Percentiles rank a stretch among this genome's conserved stretches.
Evolutionary conservation across 2,329 filamentous ascomycete genomes (phyloP).

Genomic region (Claviceps africana): DNA sequence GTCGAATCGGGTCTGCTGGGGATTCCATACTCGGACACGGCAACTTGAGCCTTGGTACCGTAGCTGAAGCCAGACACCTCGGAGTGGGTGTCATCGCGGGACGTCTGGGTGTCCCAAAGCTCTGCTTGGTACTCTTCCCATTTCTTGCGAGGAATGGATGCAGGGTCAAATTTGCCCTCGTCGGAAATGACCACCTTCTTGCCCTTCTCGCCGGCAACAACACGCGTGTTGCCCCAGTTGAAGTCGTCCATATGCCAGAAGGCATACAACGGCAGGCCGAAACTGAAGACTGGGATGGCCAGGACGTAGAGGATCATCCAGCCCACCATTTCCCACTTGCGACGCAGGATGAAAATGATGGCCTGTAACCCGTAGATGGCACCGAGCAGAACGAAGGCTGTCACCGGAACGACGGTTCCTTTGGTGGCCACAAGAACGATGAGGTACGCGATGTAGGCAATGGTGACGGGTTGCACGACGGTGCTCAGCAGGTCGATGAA

Average conservation of each 20-base stretch:
- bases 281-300: conserved; percentile 82
- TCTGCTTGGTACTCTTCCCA: conserved; percentile 99
- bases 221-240: conserved; percentile 96
- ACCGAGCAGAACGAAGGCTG: conserved; percentile 77
- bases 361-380: conserved; percentile 97
- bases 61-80: conserved; percentile 92
- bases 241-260: conserved; percentile 99
- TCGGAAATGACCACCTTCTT: conserved; percentile 88
- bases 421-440: conserved; percentile 57
- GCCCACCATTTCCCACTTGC: conserved; percentile 99
- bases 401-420: conserved; percentile 57
- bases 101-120: conserved; percentile 86
- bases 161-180: conserved; percentile 94
- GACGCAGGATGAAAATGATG: conserved; percentile 88
- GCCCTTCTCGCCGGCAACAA: conserved; percentile 87
- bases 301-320: conserved; percentile 97
- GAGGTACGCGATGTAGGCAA: conserved; percentile 81
- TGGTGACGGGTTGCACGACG: conserved; percentile 77
- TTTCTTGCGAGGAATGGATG: conserved; percentile 87
- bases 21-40: conserved; percentile 57
- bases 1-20: conserved; percentile 43
- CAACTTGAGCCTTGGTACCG: conserved; percentile 63
- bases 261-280: conserved; percentile 77
- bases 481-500: conserved; percentile 89
- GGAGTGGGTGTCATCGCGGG: conserved; percentile 68